phyloP scores from a whole-genome alignment of 179 eudicot genomes.

The Beta macrorhiza region DNA sequence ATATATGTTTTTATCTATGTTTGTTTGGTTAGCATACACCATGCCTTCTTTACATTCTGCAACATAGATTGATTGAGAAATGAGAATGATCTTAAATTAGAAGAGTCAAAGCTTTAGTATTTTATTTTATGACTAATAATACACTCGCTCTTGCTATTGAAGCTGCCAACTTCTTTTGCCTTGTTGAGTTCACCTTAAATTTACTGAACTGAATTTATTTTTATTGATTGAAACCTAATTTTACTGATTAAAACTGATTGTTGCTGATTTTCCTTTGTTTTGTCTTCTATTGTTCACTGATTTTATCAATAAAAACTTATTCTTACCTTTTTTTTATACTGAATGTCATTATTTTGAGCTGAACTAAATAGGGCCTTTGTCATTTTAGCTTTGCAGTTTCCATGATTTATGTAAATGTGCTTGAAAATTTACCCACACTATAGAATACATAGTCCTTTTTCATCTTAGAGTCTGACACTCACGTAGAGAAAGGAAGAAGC shows the following conservation, averaged over 20 bases:
- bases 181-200: too few relatives aligned
- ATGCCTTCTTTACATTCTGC: slow-evolving; percentile 8
- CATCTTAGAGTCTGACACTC: not conserved
- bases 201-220: too few relatives aligned
- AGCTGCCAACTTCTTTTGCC: not conserved
- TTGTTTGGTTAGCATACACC: slow-evolving; percentile 5
- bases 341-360: too few relatives aligned
- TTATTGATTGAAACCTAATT: too few relatives aligned
- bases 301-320: too few relatives aligned
- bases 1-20: not conserved
- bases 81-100: not conserved
- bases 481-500: not conserved
- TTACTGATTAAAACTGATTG: too few relatives aligned
- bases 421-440: not conserved
- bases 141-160: not conserved
- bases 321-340: too few relatives aligned
- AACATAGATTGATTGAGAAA: not conserved
- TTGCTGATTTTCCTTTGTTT: too few relatives aligned
- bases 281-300: too few relatives aligned
- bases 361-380: too few relatives aligned
- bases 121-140: not conserved
- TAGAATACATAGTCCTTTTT: not conserved
- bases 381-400: not conserved
- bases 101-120: not conserved
- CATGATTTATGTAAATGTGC: not conserved